These are phyloP conservation scores for Lagenidium giganteum DNA, from an alignment of 352 stramenopile species.

Conservation along the genomic window DNA sequence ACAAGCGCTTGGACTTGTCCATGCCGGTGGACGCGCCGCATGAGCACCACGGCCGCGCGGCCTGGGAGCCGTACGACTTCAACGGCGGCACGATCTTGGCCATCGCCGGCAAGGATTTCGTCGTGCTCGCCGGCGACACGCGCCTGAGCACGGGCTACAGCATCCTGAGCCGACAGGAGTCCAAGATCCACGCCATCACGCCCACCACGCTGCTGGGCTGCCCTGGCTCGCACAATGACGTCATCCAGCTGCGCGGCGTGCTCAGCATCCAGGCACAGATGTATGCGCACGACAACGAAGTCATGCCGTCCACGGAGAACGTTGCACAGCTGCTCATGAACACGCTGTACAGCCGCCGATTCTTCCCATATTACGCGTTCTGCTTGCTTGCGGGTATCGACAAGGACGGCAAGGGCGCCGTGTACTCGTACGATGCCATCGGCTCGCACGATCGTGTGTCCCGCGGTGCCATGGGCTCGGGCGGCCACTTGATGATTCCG, in stretches of 20 bases:
- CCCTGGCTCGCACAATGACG: conserved; percentile 81
- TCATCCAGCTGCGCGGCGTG: conserved; percentile 80
- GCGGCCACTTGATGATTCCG: conserved; percentile 97
- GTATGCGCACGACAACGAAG: conserved; percentile 95
- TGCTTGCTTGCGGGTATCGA: conserved; percentile 97
- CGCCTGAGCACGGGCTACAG: conserved; percentile 96
- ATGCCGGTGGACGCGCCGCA: conserved; percentile 14
- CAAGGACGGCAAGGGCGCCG: conserved; percentile 92
- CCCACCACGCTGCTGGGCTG: conserved; percentile 65
- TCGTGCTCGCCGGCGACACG: conserved; percentile 95
- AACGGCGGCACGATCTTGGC: conserved; percentile 86
- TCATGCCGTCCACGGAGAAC: conserved; percentile 87
- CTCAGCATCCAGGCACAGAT: conserved; percentile 80
- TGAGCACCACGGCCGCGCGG: conserved; percentile 38
- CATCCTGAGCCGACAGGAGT: conserved; percentile 94
- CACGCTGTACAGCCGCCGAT: conserved; percentile 97
- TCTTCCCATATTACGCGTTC: conserved; percentile 99
- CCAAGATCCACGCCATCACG: conserved; percentile 84
- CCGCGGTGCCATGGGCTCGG: conserved; percentile 82
- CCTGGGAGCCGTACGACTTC: conserved; percentile 84
- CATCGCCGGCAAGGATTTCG: conserved; percentile 95
- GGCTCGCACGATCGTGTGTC: conserved; percentile 85
- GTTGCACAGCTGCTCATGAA: conserved; percentile 97
- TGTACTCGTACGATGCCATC: conserved; percentile 99
- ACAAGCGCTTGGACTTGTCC: conserved; percentile 34